phyloP scores from a whole-genome alignment of 441 rosid genomes.

The Pelargonium myrrhifolium region DNA sequence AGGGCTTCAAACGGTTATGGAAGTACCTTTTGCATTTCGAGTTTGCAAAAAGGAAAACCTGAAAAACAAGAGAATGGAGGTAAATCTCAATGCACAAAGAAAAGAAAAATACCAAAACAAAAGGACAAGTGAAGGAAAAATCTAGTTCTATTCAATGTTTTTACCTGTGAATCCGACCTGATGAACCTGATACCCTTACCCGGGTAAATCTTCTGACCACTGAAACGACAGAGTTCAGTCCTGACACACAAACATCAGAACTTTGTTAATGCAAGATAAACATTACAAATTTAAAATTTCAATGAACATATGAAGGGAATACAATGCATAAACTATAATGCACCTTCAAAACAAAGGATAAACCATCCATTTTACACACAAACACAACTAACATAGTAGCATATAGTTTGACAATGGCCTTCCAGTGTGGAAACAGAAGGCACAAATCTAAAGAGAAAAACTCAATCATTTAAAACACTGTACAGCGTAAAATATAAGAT shows the following conservation, averaged over 20 bases:
- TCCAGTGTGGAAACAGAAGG: no score
- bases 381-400: no score
- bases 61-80: neutral
- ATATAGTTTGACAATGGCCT: no score
- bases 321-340: no score
- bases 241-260: constrained; percentile 16
- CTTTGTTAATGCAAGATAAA: neutral
- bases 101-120: no score
- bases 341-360: no score
- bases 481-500: no score
- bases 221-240: constrained; percentile 53
- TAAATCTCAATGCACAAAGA: neutral
- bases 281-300: no score
- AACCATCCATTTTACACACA: no score
- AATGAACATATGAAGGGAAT: no score
- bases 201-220: constrained; percentile 50
- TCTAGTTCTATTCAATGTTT: neutral
- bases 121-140: neutral
- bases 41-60: constrained; percentile 80
- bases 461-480: no score
- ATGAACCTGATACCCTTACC: constrained; percentile 48
- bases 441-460: no score
- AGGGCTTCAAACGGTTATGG: constrained; percentile 82
- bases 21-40: constrained; percentile 87
- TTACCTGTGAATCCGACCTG: constrained; percentile 51